A percentile compares a stretch with the other conserved stretches of the same genome.
Evolutionary conservation across 139 green algal genomes (phyloP).

Genomic region (Coelastrella sp.): DNA sequence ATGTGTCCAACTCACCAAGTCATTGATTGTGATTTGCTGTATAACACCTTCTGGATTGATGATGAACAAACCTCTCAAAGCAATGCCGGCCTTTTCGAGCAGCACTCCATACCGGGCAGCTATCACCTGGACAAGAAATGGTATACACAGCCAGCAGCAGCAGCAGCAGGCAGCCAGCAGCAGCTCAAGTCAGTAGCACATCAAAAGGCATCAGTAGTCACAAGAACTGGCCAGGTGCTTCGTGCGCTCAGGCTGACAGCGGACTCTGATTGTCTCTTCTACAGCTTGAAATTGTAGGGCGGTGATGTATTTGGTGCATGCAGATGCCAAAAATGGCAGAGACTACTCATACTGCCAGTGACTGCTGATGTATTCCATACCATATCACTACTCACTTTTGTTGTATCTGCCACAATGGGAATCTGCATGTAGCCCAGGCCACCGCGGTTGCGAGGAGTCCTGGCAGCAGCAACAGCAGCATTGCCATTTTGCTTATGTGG

Average conservation of each 20-base stretch:
- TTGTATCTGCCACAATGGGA: constrained; percentile 85
- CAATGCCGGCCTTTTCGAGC: constrained; percentile 78
- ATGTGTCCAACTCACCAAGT: constrained; percentile 83
- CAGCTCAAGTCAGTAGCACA: not conserved
- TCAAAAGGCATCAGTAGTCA: too few relatives aligned
- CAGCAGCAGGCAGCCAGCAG: not conserved
- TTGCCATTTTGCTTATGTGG: not conserved
- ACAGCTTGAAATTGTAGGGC: too few relatives aligned
- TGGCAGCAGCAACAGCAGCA: constrained; percentile 22
- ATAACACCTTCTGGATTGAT: constrained; percentile 78
- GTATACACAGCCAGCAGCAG: constrained; percentile 5
- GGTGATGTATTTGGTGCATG: too few relatives aligned
- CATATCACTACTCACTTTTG: constrained; percentile 62
- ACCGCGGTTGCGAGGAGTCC: constrained; percentile 75
- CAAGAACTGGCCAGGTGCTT: too few relatives aligned
- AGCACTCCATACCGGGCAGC: constrained; percentile 78
- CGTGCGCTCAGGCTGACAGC: too few relatives aligned
- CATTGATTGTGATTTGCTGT: constrained; percentile 91
- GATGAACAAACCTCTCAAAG: constrained; percentile 88
- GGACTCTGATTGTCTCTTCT: too few relatives aligned
- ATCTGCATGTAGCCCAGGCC: constrained; percentile 89
- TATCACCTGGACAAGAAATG: constrained; percentile 6
- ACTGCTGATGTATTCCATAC: too few relatives aligned
- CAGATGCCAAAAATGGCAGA: too few relatives aligned
- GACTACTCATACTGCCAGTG: too few relatives aligned